phyloP scores from a whole-genome alignment of 768 basidiomycete species.

The Boletus huronensis region DNA sequence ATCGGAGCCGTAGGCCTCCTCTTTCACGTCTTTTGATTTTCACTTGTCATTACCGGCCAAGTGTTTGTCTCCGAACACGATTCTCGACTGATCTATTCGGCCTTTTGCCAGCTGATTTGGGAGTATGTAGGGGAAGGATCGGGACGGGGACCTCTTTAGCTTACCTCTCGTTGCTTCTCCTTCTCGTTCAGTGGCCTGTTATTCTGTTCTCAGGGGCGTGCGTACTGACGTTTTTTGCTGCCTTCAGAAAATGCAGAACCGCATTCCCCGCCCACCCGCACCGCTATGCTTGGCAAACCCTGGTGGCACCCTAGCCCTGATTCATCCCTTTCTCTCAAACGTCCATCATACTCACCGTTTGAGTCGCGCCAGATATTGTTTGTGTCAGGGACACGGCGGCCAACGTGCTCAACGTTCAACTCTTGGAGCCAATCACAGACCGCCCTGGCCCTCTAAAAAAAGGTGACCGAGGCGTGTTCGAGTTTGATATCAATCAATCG shows the following conservation, averaged over 20 bases:
- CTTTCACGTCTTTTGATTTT: conserved; percentile 21
- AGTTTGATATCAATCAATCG: conserved; percentile 3
- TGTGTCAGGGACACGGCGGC: neutral
- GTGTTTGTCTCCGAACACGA: neutral
- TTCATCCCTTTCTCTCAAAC: neutral
- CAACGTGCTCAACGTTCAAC: conserved; percentile 3
- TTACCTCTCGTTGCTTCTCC: conserved; percentile 10
- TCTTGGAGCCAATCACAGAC: conserved; percentile 15
- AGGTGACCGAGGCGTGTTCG: neutral
- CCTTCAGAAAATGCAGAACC: conserved; percentile 3
- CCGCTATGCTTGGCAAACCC: conserved; percentile 1
- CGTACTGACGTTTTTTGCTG: conserved; percentile 14
- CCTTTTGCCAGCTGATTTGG: neutral
- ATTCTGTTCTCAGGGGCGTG: conserved; percentile 5
- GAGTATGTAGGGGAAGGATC: conserved; percentile 5
- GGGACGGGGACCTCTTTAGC: conserved; percentile 14
- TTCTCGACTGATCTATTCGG: conserved; percentile 8
- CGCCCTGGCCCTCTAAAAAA: neutral
- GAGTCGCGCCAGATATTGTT: conserved; percentile 9
- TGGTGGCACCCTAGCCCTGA: conserved; percentile 13
- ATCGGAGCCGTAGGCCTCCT: conserved; percentile 21
- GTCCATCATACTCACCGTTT: neutral
- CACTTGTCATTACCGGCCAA: conserved; percentile 21
- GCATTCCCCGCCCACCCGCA: conserved; percentile 8
- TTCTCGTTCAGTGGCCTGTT: neutral